These are phyloP conservation scores for Erodium chrysanthum DNA, from an alignment of 441 rosid genomes.

Conservation along the genomic window DNA sequence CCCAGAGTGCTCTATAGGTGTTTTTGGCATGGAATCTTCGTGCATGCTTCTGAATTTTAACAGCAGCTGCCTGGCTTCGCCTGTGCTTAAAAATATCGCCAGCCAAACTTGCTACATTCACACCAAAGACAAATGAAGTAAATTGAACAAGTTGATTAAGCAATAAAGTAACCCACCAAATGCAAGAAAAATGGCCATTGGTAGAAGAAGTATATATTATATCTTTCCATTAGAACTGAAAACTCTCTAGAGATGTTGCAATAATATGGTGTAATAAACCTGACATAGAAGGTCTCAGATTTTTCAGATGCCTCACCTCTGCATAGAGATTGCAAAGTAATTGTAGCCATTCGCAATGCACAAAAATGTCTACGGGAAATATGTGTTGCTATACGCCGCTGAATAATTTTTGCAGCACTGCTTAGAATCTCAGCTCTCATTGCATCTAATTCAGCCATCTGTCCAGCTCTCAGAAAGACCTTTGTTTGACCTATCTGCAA, in stretches of 20 bases:
- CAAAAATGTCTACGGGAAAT: constrained; percentile 59
- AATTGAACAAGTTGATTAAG: neutral
- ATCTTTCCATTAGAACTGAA: neutral
- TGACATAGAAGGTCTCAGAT: neutral
- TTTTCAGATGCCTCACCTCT: constrained; percentile 48
- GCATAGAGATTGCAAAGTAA: constrained; percentile 56
- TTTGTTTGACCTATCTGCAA: constrained; percentile 90
- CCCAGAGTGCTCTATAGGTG: constrained; percentile 50
- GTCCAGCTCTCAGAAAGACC: constrained; percentile 93
- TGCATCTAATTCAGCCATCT: constrained; percentile 97
- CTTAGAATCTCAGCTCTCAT: constrained; percentile 74
- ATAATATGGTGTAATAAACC: neutral
- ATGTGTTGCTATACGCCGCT: constrained; percentile 65
- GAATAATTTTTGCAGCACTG: constrained; percentile 82
- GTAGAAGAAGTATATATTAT: neutral
- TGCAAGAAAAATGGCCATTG: neutral
- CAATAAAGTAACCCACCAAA: constrained; percentile 6
- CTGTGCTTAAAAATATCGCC: constrained; percentile 39
- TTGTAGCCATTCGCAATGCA: constrained; percentile 52
- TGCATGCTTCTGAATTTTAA: constrained; percentile 75
- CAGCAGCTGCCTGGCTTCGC: constrained; percentile 63
- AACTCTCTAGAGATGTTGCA: neutral
- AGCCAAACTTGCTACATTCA: constrained; percentile 65
- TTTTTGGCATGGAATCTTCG: constrained; percentile 53
- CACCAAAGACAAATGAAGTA: constrained; percentile 10